phyloP scores from a whole-genome alignment of 2,329 filamentous ascomycete genomes.

The Epicoccum sorghinum region DNA sequence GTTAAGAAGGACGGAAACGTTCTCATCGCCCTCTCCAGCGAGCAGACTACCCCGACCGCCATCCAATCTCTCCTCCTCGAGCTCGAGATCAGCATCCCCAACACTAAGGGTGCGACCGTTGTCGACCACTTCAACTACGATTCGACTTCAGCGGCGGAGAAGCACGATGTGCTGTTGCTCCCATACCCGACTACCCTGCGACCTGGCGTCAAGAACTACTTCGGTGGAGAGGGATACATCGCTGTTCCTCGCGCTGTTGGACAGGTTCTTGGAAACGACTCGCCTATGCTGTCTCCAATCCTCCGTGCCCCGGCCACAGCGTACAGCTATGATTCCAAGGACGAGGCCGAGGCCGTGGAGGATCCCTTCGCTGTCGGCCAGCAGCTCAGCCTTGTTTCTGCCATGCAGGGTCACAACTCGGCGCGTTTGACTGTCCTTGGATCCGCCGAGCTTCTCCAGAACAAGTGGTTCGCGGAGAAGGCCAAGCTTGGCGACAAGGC shows the following conservation, averaged over 20 bases:
- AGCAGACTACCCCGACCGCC: slow-evolving; percentile 70
- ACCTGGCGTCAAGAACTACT: slow-evolving; percentile 76
- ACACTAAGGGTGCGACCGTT: slow-evolving; percentile 82
- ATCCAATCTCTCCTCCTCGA: slow-evolving; percentile 82
- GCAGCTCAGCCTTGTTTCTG: slow-evolving; percentile 84
- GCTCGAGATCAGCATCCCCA: slow-evolving; percentile 85
- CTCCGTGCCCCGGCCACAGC: slow-evolving; percentile 82
- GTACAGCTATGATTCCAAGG: slow-evolving; percentile 94
- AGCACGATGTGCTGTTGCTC: slow-evolving; percentile 87
- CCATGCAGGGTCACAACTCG: slow-evolving; percentile 90
- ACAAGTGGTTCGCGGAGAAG: slow-evolving; percentile 85
- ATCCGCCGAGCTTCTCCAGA: slow-evolving; percentile 82
- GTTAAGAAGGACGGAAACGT: slow-evolving; percentile 91
- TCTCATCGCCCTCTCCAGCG: slow-evolving; percentile 80
- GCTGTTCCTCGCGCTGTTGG: slow-evolving; percentile 84
- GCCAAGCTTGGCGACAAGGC: slow-evolving; percentile 64
- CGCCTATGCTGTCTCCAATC: slow-evolving; percentile 79
- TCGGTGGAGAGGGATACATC: slow-evolving; percentile 71
- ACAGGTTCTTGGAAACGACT: slow-evolving; percentile 77
- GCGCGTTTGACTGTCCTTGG: slow-evolving; percentile 87
- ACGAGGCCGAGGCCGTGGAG: slow-evolving; percentile 72
- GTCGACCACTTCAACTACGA: slow-evolving; percentile 98
- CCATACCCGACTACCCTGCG: slow-evolving; percentile 70
- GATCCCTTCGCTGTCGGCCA: slow-evolving; percentile 84
- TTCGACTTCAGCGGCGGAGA: slow-evolving; percentile 72